Conservation (phyloP, 129 eudicot species). For the Lactuca sativa region DNA sequence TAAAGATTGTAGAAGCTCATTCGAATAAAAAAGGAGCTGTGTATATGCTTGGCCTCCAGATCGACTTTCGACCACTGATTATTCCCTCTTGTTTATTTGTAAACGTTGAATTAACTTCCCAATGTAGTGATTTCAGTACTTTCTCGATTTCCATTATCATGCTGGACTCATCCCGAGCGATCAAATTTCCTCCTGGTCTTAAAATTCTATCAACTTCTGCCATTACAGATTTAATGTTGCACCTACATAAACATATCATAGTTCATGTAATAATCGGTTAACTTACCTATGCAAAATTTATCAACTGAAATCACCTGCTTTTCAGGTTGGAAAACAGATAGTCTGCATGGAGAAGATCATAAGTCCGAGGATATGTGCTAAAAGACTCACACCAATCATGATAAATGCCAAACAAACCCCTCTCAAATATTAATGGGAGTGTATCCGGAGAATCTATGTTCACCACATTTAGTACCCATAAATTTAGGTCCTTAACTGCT, state of each 20-base stretch:
- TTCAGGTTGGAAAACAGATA: conserved; percentile 61
- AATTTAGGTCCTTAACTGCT: conserved; percentile 64
- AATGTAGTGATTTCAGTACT: conserved; percentile 61
- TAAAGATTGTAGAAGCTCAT: not conserved
- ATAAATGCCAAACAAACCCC: conserved; percentile 85
- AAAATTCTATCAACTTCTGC: conserved; percentile 73
- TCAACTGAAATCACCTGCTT: conserved; percentile 41
- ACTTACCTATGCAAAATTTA: not conserved
- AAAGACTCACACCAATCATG: conserved; percentile 93
- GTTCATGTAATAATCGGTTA: not conserved
- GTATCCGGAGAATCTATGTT: conserved; percentile 74
- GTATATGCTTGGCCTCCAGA: conserved; percentile 60
- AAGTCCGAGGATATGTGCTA: conserved; percentile 77
- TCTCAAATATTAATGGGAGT: conserved; percentile 67
- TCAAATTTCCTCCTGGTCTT: conserved; percentile 72
- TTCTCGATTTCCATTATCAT: conserved; percentile 51
- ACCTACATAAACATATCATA: conserved; percentile 39
- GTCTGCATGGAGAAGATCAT: conserved; percentile 88
- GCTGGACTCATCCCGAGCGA: conserved; percentile 66
- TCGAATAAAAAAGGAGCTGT: conserved; percentile 30
- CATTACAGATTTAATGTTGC: conserved; percentile 52
- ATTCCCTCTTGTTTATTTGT: conserved; percentile 60
- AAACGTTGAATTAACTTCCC: conserved; percentile 62
- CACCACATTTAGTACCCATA: conserved; percentile 91
- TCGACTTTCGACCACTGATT: conserved; percentile 59